Evolutionary conservation across 1,284 basidiomycete genomes (phyloP).

Genomic region (Tranzscheliella williamsii): DNA sequence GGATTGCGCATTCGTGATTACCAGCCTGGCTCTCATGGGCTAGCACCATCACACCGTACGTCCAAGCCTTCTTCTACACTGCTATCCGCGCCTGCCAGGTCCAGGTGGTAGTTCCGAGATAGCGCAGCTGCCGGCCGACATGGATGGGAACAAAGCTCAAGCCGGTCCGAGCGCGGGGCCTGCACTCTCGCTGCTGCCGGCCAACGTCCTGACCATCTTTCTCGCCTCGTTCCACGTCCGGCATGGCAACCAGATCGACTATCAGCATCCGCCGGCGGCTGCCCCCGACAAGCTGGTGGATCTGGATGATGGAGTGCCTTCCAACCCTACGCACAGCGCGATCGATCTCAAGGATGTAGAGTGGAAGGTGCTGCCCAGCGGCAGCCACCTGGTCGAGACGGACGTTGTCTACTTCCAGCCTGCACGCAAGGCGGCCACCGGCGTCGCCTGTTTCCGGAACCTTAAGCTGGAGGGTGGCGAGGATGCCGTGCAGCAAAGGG

Average conservation of each 20-base stretch:
- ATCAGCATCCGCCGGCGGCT: slow-evolving; percentile 22
- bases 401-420: slow-evolving; percentile 45
- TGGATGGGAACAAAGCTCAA: background rate
- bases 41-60: too few relatives aligned
- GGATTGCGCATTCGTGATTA: too few relatives aligned
- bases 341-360: slow-evolving; percentile 34
- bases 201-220: slow-evolving; percentile 44
- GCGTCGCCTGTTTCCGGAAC: slow-evolving; percentile 45
- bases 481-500: slow-evolving; percentile 21
- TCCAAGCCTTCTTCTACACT: too few relatives aligned
- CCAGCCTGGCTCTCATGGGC: too few relatives aligned
- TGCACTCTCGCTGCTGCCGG: slow-evolving; percentile 12
- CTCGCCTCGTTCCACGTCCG: slow-evolving; percentile 44
- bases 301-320: slow-evolving; percentile 1
- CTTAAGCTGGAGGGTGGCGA: slow-evolving; percentile 11
- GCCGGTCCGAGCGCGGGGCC: slow-evolving; percentile 22
- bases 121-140: too few relatives aligned
- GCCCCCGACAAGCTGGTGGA: slow-evolving; percentile 8
- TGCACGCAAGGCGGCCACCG: slow-evolving; percentile 8
- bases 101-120: too few relatives aligned
- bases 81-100: too few relatives aligned
- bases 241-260: slow-evolving; percentile 43
- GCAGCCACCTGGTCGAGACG: slow-evolving; percentile 37
- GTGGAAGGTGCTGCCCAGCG: slow-evolving; percentile 52
- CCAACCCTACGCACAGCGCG: background rate